phyloP scores from a whole-genome alignment of 441 rosid genomes.

The Metrosideros polymorpha region DNA sequence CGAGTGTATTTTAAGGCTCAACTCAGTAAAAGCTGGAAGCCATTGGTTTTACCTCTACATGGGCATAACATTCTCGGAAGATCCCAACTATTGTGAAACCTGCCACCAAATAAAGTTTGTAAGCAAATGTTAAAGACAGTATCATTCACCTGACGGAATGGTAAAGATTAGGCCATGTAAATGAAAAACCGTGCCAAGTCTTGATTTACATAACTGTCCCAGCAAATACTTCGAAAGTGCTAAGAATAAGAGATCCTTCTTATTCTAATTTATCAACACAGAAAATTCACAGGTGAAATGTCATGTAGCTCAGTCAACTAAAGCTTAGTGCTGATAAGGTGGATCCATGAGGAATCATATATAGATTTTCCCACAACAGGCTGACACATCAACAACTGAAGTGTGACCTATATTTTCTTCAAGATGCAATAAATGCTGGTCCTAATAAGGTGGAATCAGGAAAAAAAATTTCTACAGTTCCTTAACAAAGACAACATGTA shows the following conservation, averaged over 20 bases:
- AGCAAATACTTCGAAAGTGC: neutral
- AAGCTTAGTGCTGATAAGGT: neutral
- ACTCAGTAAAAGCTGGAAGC: neutral
- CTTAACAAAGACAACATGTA: neutral
- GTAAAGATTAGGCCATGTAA: neutral
- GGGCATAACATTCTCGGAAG: constrained; percentile 58
- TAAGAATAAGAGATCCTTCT: neutral
- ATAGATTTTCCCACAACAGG: neutral
- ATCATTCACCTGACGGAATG: rapidly evolving
- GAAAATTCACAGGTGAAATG: neutral
- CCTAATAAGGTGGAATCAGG: neutral
- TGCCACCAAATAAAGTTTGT: constrained; percentile 9
- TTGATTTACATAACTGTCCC: neutral
- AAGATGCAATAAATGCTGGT: rapidly evolving
- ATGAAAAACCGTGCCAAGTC: neutral
- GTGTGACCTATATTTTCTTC: neutral
- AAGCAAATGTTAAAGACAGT: neutral
- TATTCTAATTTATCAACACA: neutral
- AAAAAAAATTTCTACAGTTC: too few relatives aligned
- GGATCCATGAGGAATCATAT: neutral
- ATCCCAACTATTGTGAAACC: constrained; percentile 46
- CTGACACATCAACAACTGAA: neutral
- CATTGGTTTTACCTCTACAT: constrained; percentile 38
- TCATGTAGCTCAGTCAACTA: neutral
- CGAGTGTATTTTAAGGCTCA: neutral